Base-by-base conservation (phyloP, 345 rosid species). In the Populus ilicifolia region DNA sequence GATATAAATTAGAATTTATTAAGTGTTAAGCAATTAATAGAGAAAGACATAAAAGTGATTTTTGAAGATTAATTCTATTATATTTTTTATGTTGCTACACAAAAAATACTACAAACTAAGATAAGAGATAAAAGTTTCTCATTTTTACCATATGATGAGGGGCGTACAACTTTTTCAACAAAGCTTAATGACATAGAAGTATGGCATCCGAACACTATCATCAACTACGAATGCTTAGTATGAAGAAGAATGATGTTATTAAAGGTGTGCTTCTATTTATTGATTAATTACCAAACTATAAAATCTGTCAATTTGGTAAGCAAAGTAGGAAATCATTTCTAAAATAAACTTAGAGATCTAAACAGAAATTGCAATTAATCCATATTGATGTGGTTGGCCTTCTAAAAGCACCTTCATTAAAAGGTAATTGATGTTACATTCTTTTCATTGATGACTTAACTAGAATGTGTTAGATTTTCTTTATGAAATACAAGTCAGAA, bases 51-150 rank as follows among this genome's bases (percentile, higher is more conserved):
- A 4, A 61, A 25, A 1, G 41, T 83, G 2, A 0, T 8, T 4
- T 83, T 83, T 36, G 38, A 83, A 69, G 67, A 62, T 1, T 64
- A 59, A 1, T 0, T 8, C 0, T 83, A 79, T 14, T 3, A 25
- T 0, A 74, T 83, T 12, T 8, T 35, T 2, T 68, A 83, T 72
- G n/a, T 8, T 7, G n/a, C 4, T 6, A 23, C 52, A 0, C 9
- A 17, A 8, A 62, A 59, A 10, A 4, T 83, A 0, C 14, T 80
- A 0, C 35, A n/a, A 8, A 25, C 76, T 0, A 11, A 67, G 8
- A 79, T 79, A 64, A 66, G 52, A 12, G 63, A 52, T 0, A 79
- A 76, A 38, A 71, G 33, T 59, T 83, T 76, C 13, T 39, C 73
- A 10, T 23, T 83, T 4, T 17, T 71, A 39, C 74, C 44, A 38